These are phyloP conservation scores for Amanita phalloides DNA, from an alignment of 768 basidiomycete species.

Conservation along the genomic window DNA sequence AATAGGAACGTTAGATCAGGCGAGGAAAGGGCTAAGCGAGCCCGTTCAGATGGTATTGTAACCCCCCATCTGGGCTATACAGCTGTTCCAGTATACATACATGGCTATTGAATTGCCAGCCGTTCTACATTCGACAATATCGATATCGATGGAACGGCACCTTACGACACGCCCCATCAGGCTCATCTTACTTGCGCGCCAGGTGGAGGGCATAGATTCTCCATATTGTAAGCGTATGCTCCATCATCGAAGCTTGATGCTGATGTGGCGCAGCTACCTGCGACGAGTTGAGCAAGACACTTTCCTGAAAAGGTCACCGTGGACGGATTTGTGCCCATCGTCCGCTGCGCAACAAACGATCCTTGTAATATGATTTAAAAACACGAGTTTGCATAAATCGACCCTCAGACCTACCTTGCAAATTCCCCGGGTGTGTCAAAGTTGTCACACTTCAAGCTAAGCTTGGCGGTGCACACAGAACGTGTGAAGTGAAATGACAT, in stretches of 20 bases:
- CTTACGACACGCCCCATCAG: neutral
- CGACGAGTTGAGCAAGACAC: neutral
- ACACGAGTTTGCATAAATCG: neutral
- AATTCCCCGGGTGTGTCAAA: neutral
- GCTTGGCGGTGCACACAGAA: neutral
- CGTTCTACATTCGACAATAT: neutral
- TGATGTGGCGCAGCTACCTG: neutral
- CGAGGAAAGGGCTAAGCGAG: no score
- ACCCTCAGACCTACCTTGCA: neutral
- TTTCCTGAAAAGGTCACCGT: neutral
- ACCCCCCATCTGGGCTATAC: no score
- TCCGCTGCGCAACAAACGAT: neutral
- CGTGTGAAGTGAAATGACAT: neutral
- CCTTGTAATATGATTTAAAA: neutral
- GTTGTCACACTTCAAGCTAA: neutral
- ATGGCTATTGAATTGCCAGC: no score
- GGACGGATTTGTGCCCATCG: neutral
- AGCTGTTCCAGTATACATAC: no score
- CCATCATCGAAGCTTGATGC: neutral
- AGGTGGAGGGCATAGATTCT: neutral
- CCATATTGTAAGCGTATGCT: neutral
- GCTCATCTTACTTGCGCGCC: neutral
- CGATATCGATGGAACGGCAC: constrained; percentile 17
- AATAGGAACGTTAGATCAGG: no score
- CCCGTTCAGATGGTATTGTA: no score